These are phyloP conservation scores for Rhododendron vialii DNA, from an alignment of 148 eudicot genomes.

Conservation along the genomic window DNA sequence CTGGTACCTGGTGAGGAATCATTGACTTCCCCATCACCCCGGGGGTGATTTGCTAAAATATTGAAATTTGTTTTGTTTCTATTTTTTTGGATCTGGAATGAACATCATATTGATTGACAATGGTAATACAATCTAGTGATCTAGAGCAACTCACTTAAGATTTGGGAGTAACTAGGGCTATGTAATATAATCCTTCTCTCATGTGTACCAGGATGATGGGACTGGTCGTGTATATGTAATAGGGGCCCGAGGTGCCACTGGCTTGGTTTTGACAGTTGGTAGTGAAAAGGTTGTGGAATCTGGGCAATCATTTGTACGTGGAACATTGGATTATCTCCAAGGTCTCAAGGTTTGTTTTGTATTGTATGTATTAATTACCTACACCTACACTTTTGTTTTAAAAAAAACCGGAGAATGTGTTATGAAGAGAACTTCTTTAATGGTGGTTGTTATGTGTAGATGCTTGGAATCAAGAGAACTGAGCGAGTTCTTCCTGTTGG, in stretches of 20 bases:
- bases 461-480: conserved; percentile 94
- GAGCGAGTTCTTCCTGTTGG: conserved; percentile 99
- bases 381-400: neutral
- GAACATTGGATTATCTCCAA: conserved; percentile 89
- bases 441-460: conserved; percentile 37
- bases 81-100: neutral
- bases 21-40: neutral
- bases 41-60: neutral
- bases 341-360: conserved; percentile 73
- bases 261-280: conserved; percentile 77
- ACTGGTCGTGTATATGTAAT: conserved; percentile 74
- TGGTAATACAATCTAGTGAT: neutral
- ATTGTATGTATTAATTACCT: neutral
- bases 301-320: conserved; percentile 81
- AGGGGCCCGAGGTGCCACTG: conserved; percentile 91
- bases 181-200: neutral
- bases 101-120: neutral
- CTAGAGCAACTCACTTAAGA: neutral
- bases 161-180: neutral
- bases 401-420: neutral
- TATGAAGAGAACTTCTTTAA: conserved; percentile 3
- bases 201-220: conserved; percentile 74
- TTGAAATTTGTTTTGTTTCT: neutral
- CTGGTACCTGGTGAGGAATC: conserved; percentile 78
- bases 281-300: conserved; percentile 96